These are phyloP conservation scores for Canariomyces notabilis DNA, from an alignment of 2,329 filamentous ascomycete genomes.

Conservation along the genomic window DNA sequence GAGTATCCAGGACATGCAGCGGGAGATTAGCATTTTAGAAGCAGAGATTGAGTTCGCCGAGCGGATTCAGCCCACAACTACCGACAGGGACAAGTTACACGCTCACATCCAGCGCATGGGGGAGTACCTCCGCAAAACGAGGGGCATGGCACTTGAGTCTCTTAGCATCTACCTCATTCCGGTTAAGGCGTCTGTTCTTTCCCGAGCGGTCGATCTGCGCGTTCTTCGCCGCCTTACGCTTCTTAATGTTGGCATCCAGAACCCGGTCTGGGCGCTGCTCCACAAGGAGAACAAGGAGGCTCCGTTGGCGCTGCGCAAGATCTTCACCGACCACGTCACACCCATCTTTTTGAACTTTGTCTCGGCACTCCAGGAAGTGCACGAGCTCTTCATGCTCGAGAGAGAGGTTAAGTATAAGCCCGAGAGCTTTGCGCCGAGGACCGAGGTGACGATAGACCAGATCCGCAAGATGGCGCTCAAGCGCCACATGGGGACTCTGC, in stretches of 20 bases:
- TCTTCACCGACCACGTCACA: constrained; percentile 61
- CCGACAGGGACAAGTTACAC: constrained; percentile 19
- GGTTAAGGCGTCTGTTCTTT: constrained; percentile 53
- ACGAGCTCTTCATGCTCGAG: constrained; percentile 58
- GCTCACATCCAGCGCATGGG: constrained; percentile 31
- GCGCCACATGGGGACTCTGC: constrained; percentile 52
- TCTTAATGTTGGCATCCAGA: constrained; percentile 59
- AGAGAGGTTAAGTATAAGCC: constrained; percentile 46
- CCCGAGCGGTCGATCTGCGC: constrained; percentile 52
- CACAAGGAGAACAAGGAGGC: constrained; percentile 47
- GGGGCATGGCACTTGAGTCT: constrained; percentile 52
- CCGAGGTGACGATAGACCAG: constrained; percentile 48
- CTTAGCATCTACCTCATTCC: constrained; percentile 56
- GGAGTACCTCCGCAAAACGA: constrained; percentile 53
- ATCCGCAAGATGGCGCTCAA: constrained; percentile 53
- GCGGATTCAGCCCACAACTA: constrained; percentile 13
- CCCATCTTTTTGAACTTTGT: constrained; percentile 49
- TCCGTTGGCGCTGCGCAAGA: constrained; percentile 49
- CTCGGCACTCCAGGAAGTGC: constrained; percentile 46
- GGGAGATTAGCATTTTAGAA: constrained; percentile 33
- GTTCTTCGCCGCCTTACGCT: constrained; percentile 54
- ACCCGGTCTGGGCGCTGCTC: constrained; percentile 54
- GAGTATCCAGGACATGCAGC: constrained; percentile 32
- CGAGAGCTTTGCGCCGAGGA: constrained; percentile 48
- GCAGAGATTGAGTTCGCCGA: constrained; percentile 35